These are phyloP conservation scores for Starmerella floris DNA, from an alignment of 805 yeast species.

Conservation along the genomic window DNA sequence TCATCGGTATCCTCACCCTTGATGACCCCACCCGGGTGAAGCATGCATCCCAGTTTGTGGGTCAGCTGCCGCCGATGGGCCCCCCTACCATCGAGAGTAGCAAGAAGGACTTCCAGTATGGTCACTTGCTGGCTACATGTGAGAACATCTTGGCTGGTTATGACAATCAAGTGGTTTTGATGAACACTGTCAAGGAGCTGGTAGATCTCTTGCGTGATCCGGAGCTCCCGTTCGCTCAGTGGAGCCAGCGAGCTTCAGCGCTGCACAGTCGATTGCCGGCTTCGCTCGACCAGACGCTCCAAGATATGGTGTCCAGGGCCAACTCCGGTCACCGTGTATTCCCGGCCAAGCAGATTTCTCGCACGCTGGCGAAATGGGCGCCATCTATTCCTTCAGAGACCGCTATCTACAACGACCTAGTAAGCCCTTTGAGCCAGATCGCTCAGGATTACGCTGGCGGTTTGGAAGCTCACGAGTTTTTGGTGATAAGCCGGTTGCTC, in stretches of 20 bases:
- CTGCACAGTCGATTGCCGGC: slow-evolving; percentile 80
- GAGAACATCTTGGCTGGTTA: slow-evolving; percentile 75
- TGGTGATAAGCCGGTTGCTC: slow-evolving; percentile 55
- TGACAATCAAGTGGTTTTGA: slow-evolving; percentile 92
- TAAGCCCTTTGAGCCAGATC: slow-evolving; percentile 61
- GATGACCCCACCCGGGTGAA: slow-evolving; percentile 97
- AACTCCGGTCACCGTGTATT: slow-evolving; percentile 60
- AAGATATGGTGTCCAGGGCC: slow-evolving; percentile 52
- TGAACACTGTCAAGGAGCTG: slow-evolving; percentile 59
- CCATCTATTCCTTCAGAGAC: slow-evolving; percentile 37
- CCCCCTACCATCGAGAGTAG: slow-evolving; percentile 70
- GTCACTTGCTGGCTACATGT: slow-evolving; percentile 44
- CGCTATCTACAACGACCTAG: slow-evolving; percentile 39
- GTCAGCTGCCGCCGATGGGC: slow-evolving; percentile 82
- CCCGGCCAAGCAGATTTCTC: slow-evolving; percentile 78
- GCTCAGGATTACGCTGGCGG: slow-evolving; percentile 63
- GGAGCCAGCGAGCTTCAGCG: slow-evolving; percentile 77
- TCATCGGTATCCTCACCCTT: slow-evolving; percentile 80
- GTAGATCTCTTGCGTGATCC: slow-evolving; percentile 63
- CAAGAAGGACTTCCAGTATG: slow-evolving; percentile 67
- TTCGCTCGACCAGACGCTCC: slow-evolving; percentile 55
- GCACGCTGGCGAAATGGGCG: slow-evolving; percentile 55
- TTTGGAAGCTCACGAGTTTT: slow-evolving; percentile 68
- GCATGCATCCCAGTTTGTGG: slow-evolving; percentile 91
- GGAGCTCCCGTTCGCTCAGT: slow-evolving; percentile 83